Base-by-base conservation (phyloP, 768 basidiomycete genomes). In the Russula brevipes region DNA sequence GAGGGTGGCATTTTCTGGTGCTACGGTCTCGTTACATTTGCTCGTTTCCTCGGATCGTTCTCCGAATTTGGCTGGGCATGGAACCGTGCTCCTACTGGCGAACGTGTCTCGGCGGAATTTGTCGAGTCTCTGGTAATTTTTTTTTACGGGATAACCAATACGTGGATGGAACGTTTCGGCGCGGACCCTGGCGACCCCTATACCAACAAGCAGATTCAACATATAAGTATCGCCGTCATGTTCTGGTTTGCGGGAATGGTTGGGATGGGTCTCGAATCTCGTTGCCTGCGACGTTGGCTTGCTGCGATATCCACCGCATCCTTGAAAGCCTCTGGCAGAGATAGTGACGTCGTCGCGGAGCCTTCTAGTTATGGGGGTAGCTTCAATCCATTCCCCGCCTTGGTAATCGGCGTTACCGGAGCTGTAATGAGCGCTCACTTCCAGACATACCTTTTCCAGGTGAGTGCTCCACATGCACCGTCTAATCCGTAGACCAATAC, bases 81-180 rank as follows among this genome's bases (percentile, higher is more conserved):
- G 95, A 98, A 98, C 72, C 77, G 81, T 33, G 77, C 84, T 0
- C 87, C 85, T 0, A 73, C 53, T 7, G 65, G 66, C 30, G 72
- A 69, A 10, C 51, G 75, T 4, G 76, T 77, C 8, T 84, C 86
- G 7, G 89, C 86, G 5, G 91, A 93, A 72, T 87, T 91, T 58
- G 79, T 86, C 61, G 91, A 94, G 74, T 91, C 87, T 0, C 70
- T 79, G 10, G 81, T 92, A 56, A 94, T 98, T 69, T 95, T 95
- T 75, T 39, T 85, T 0, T 98, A 98, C 71, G 95, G 95, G 8
- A 79, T 83, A 39, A 88, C 92, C 47, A 96, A 98, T 72, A 93
- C 89, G 16, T 98, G 93, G 92, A 93, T 98, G 91, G 96, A 98
- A 75, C 83, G 96, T 46, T 91, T 96, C 67, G 95, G 94, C 3